Evolutionary conservation across 164 flowering plant genomes (phyloP).

Genomic region (Kalanchoe fedtschenkoi): DNA sequence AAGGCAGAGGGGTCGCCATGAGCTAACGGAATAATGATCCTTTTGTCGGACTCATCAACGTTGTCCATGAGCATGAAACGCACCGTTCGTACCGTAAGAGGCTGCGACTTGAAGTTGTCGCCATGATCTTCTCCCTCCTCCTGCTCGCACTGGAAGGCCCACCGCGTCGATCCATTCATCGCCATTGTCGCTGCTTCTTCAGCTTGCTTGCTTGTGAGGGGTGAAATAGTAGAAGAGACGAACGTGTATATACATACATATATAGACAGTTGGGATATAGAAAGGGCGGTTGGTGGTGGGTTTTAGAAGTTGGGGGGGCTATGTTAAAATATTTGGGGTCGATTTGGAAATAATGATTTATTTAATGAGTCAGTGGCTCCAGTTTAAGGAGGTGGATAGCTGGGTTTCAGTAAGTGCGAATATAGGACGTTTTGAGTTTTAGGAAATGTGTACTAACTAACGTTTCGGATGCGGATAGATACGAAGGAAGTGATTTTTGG

Average conservation of each 20-base stretch:
- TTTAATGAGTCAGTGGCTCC: too few relatives aligned
- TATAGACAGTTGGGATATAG: not conserved
- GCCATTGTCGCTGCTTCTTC: too few relatives aligned
- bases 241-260: too few relatives aligned
- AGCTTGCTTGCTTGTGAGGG: too few relatives aligned
- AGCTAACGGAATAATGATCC: slow-evolving; percentile 33
- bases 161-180: not conserved
- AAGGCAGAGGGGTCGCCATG: slow-evolving; percentile 53
- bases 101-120: not conserved
- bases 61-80: slow-evolving; percentile 18
- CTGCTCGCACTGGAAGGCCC: not conserved
- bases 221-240: not conserved
- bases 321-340: not conserved
- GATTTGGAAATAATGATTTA: too few relatives aligned
- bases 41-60: slow-evolving; percentile 16
- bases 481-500: too few relatives aligned
- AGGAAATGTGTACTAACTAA: too few relatives aligned
- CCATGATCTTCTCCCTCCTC: not conserved
- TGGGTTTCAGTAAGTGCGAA: too few relatives aligned
- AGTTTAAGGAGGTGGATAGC: too few relatives aligned
- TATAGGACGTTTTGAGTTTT: too few relatives aligned
- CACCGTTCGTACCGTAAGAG: slow-evolving; percentile 24
- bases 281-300: not conserved
- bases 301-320: not conserved
- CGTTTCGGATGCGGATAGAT: too few relatives aligned